Conservation (phyloP, 2,329 filamentous ascomycete genomes). For the Pestalotiopsis sp. region DNA sequence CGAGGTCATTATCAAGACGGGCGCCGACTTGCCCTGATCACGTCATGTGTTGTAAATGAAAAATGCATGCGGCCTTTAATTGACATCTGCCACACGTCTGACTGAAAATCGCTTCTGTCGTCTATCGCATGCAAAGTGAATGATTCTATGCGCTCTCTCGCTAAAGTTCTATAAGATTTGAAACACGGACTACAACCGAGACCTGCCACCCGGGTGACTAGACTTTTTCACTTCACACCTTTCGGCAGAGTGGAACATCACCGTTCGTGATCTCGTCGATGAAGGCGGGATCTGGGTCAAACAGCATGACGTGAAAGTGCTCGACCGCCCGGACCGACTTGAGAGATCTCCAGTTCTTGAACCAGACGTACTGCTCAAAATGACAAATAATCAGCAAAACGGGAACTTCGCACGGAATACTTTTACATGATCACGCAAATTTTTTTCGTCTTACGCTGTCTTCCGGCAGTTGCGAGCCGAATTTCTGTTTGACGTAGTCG, state of each 20-base stretch:
- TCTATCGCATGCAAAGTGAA: slow-evolving; percentile 23
- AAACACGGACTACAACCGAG: not conserved
- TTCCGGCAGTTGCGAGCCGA: slow-evolving; percentile 54
- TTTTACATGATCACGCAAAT: slow-evolving; percentile 23
- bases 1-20: slow-evolving; percentile 59
- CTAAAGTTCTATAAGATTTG: not conserved
- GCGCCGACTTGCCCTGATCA: slow-evolving; percentile 27
- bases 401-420: not conserved
- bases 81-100: not conserved
- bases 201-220: not conserved
- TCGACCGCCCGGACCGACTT: slow-evolving; percentile 88
- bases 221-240: slow-evolving; percentile 25
- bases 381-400: not conserved
- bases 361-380: slow-evolving; percentile 62
- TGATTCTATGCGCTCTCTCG: slow-evolving; percentile 10
- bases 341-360: slow-evolving; percentile 84
- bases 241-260: slow-evolving; percentile 68
- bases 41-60: slow-evolving; percentile 8
- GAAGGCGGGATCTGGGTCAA: slow-evolving; percentile 71
- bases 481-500: slow-evolving; percentile 68
- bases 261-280: slow-evolving; percentile 71
- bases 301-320: slow-evolving; percentile 94
- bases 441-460: slow-evolving; percentile 52
- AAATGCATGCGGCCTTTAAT: not conserved
- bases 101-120: not conserved